Percentiles rank a stretch among this genome's conserved stretches.
Conservation (phyloP, 2,329 filamentous ascomycete genomes). For the Alternaria rosae region DNA sequence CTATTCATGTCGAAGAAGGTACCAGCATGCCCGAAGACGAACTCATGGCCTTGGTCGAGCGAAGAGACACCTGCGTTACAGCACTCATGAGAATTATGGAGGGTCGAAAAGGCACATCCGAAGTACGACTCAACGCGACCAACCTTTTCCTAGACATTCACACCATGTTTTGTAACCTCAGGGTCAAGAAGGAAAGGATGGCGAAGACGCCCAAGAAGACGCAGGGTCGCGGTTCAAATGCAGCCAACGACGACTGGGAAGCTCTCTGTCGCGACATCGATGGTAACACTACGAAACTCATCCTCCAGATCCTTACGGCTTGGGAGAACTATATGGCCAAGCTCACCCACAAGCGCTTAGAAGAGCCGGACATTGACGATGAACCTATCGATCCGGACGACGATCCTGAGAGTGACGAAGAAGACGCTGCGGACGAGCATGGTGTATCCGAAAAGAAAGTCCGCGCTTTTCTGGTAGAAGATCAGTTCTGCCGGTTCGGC, state of each 20-base stretch:
- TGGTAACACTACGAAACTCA: conserved; percentile 66
- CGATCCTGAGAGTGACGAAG: conserved; percentile 67
- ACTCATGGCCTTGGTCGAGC: conserved; percentile 63
- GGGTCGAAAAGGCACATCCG: conserved; percentile 70
- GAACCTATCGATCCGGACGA: conserved; percentile 73
- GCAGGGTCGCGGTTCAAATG: conserved; percentile 26
- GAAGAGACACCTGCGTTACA: conserved; percentile 61
- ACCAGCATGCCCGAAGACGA: conserved; percentile 63
- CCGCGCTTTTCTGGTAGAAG: conserved; percentile 78
- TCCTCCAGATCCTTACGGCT: conserved; percentile 79
- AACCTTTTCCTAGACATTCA: conserved; percentile 83
- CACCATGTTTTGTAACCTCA: conserved; percentile 77
- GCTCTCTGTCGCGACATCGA: conserved; percentile 75
- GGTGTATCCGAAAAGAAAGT: conserved; percentile 63
- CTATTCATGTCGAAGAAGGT: conserved; percentile 46
- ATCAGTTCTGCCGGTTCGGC: conserved; percentile 83
- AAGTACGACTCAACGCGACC: conserved; percentile 77
- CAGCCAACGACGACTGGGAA: conserved; percentile 57
- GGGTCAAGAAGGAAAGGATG: conserved; percentile 53
- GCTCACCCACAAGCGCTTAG: conserved; percentile 46
- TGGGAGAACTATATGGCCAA: conserved; percentile 71
- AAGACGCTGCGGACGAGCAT: conserved; percentile 53
- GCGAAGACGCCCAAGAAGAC: conserved; percentile 43
- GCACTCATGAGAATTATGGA: conserved; percentile 60
- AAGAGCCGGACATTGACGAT: conserved; percentile 69